Base-by-base conservation (phyloP, 345 rosid species). In the Sonneratia caseolaris region DNA sequence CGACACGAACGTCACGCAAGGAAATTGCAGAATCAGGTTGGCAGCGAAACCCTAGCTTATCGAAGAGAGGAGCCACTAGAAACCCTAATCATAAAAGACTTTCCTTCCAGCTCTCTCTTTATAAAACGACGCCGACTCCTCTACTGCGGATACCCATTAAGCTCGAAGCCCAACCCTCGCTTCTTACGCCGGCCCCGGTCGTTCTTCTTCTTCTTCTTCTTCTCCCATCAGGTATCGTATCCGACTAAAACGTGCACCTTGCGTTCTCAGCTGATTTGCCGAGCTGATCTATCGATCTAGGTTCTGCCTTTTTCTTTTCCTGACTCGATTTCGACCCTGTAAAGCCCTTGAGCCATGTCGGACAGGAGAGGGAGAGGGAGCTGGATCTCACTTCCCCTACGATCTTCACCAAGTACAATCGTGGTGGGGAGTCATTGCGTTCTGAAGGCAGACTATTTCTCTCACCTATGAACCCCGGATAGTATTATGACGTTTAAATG, bases 321-420 rank as follows among this genome's bases (percentile, higher is more conserved):
- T 32, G 13, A 16, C 10, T 18, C 42, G 49, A 19, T 66, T 15
- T 3, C 69, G 22, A 66, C 27, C n/a, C 32, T 18, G 4, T 61
- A 18, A 53, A 67, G 75, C 75, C 57, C 19, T 35, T 18, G 66
- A 80, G 32, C 32, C 83, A 95, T 92, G 96, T 95, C 99, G 72
- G 99, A 95, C 82, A 95, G 10, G 99, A 92, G 68, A 84, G 97
- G 80, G 98, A 89, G 96, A 94, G 83, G 87, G 97, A 95, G 89
- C 68, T 92, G 84, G 96, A 93, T 88, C 96, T 95, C 82, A 81
- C 85, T 69, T 86, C 97, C 76, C 86, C 91, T 70, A 98, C 92
- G 77, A 96, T 90, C 40, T 91, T 96, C 81, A 96, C 97, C 78
- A 92, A 92, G 73, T 96, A 92, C 88, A 96, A 96, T 78, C 80